Base-by-base conservation (phyloP, 73 alveolate genomes). In the Breviolum minutum region DNA sequence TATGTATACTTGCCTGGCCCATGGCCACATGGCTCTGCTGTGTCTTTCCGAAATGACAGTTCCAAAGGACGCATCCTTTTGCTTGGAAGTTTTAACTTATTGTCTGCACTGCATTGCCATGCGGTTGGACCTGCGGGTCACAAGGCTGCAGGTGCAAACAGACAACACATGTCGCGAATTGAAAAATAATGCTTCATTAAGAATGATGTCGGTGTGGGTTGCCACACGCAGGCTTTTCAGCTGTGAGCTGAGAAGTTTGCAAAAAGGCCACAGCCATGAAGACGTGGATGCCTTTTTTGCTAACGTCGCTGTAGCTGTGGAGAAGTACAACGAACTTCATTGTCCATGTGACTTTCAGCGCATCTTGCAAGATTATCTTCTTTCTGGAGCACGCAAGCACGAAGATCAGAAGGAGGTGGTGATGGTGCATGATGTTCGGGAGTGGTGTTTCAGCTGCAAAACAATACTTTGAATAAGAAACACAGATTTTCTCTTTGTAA, bases 91-190 rank as follows among this genome's bases (percentile, higher is more conserved):
- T 11, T 4, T 63, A 4, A 8, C 76, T 0, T 29, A 63, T 40
- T 10, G 27, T 2, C 14, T 87, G 68, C n/a, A 63, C 20, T 19
- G 95, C 29, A 26, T 27, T 40, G 63, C 68, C 83, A 6, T 2
- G 16, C 26, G 64, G 8, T 10, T 63, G 9, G 95, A 86, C 73
- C 30, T 29, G 7, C 66, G 83, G 14, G 11, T 11, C 40, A 11
- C 62, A 14, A 10, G 48, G 20, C 48, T 87, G 54, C 63, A n/a
- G 13, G 0, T 86, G 63, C 95, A 86, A 40, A 0, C 40, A 30
- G 95, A 86, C 95, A 86, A 86, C 24, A 86, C 95, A 0, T 29
- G 82, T 22, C 64, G 66, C 60, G 95, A 86, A 7, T 22, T 48
- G 66, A 86, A 86, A 64, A 86, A 86, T 30, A 63, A 84, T 62